These are phyloP conservation scores for Cantharellus anzutake DNA, from an alignment of 768 basidiomycete genomes.

Conservation along the genomic window DNA sequence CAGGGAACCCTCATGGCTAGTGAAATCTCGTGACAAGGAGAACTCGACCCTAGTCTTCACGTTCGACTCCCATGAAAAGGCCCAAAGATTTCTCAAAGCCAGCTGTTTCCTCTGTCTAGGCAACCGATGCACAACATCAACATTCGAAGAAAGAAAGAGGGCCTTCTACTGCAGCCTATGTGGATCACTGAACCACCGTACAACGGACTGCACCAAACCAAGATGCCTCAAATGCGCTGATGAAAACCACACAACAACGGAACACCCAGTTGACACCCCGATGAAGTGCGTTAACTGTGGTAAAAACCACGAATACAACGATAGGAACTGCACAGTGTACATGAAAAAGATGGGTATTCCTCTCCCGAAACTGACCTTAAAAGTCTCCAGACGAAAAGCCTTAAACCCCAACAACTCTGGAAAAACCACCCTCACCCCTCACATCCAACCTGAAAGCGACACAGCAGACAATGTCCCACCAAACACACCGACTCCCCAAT, in stretches of 20 bases:
- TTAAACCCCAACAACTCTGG: neutral
- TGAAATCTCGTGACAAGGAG: no score
- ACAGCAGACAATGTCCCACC: neutral
- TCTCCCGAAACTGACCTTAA: neutral
- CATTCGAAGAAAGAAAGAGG: no score
- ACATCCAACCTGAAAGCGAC: neutral
- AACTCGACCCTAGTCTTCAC: no score
- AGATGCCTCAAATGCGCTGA: neutral
- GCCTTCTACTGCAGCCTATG: no score
- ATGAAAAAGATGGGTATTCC: neutral
- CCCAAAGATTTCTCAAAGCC: no score
- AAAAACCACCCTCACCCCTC: neutral
- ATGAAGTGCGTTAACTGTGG: slow-evolving; percentile 1
- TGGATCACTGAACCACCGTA: neutral
- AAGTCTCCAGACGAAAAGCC: neutral
- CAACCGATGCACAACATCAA: no score
- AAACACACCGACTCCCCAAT: neutral
- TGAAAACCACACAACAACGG: neutral
- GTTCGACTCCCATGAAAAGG: no score
- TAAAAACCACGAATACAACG: neutral
- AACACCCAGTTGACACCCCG: neutral
- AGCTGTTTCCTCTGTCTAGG: no score
- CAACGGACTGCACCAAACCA: neutral
- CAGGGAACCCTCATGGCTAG: neutral
- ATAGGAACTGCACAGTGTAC: neutral